Conservation (phyloP, 2,329 filamentous ascomycete genomes). For the Falciphora oryzae region DNA sequence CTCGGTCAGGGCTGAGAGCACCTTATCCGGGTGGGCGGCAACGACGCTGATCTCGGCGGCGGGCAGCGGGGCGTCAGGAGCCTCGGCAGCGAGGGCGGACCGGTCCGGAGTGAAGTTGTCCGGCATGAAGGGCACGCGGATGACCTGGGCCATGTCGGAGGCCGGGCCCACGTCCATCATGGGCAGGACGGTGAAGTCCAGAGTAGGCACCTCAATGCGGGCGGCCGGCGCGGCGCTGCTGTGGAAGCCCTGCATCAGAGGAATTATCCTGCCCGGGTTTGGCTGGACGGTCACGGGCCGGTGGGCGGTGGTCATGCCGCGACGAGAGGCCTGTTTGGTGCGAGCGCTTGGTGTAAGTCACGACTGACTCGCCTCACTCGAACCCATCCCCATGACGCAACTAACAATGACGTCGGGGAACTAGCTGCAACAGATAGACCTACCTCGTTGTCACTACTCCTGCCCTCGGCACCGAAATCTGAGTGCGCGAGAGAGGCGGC, state of each 20-base stretch:
- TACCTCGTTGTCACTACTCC: constrained; percentile 34
- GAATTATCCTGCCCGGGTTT: constrained; percentile 38
- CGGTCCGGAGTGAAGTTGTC: constrained; percentile 49
- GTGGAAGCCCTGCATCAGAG: constrained; percentile 63
- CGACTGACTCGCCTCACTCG: neutral
- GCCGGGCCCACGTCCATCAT: constrained; percentile 26
- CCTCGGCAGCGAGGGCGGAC: constrained; percentile 34
- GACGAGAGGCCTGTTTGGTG: constrained; percentile 25
- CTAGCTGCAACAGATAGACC: constrained; percentile 16
- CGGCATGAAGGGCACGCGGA: constrained; percentile 55
- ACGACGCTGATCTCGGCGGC: constrained; percentile 47
- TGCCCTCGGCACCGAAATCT: constrained; percentile 34
- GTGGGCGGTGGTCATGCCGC: constrained; percentile 41
- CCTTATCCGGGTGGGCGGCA: constrained; percentile 48
- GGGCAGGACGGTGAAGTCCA: constrained; percentile 51
- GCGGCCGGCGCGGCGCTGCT: constrained; percentile 37
- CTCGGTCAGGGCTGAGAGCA: constrained; percentile 47
- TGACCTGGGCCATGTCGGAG: constrained; percentile 29
- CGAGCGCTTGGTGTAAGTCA: neutral
- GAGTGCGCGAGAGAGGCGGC: constrained; percentile 37
- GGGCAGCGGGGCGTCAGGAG: constrained; percentile 34
- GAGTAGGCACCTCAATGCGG: constrained; percentile 28
- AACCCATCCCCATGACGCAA: neutral
- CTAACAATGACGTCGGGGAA: neutral
- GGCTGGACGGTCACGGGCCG: constrained; percentile 39